Percentiles rank a stretch among this genome's conserved stretches.
phyloP scores from a whole-genome alignment of 805 yeast species.

The Maudiozyma bulderi region DNA sequence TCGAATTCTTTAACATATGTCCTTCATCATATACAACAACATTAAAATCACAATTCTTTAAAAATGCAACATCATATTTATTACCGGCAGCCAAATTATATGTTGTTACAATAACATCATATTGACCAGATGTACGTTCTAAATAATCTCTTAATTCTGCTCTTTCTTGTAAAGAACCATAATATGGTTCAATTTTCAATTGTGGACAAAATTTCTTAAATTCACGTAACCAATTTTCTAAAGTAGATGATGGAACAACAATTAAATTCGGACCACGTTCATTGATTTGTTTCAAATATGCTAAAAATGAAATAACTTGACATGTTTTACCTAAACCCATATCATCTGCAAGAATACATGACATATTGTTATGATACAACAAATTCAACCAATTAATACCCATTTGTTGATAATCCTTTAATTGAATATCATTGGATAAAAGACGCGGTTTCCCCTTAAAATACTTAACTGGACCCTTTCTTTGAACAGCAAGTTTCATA shows the following conservation, averaged over 20 bases:
- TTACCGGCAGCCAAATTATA: constrained; percentile 86
- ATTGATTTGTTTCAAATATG: constrained; percentile 60
- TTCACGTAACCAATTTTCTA: constrained; percentile 96
- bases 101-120: constrained; percentile 89
- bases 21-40: constrained; percentile 96
- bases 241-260: constrained; percentile 92
- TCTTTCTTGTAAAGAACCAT: constrained; percentile 80
- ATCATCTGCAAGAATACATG: constrained; percentile 95
- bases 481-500: constrained; percentile 3
- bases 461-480: constrained; percentile 30
- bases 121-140: constrained; percentile 40
- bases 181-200: constrained; percentile 80
- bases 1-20: constrained; percentile 87
- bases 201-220: constrained; percentile 81
- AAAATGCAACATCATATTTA: constrained; percentile 69
- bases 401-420: constrained; percentile 91
- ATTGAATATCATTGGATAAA: constrained; percentile 50
- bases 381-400: constrained; percentile 90
- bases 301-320: constrained; percentile 87
- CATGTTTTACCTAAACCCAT: constrained; percentile 98
- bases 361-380: constrained; percentile 64
- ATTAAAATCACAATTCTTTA: constrained; percentile 67
- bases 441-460: constrained; percentile 65
- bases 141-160: constrained; percentile 71
- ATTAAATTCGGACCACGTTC: constrained; percentile 77